Base-by-base conservation (phyloP, 1,284 basidiomycete species). In the Ustilago cynodontis region DNA sequence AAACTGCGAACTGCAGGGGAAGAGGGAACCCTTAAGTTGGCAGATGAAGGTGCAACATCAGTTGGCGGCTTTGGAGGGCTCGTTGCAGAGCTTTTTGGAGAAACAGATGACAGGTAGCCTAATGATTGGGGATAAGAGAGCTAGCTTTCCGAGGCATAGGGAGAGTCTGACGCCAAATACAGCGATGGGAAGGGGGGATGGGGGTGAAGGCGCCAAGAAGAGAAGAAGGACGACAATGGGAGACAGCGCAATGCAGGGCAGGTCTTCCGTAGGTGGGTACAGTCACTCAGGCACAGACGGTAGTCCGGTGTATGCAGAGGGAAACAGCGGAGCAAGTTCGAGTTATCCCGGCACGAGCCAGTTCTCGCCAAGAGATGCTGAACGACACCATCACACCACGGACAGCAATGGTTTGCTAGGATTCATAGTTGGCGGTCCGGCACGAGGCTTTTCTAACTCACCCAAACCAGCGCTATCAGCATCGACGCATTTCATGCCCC, bases 41-140 rank as follows among this genome's bases (percentile, higher is more conserved):
- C 70, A 72, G 60, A 72, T 64, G 70, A 26, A 59, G n/a, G 70
- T 72, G 2, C 70, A 72, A 28, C 59, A 72, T 57, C 70, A 72
- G 47, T 47, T 72, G 11, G 70, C 70, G 3, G 64, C 70, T 0
- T 35, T 72, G 26, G 70, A 72, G 31, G 70, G 70, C 2, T 55
- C 55, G 13, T 37, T 72, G 26, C 70, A 72, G 52, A 67, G 37
- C 33, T 66, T 72, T 22, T 5, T 72, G 6, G 64, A 72, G 29
- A 72, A 67, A 51, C 70, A 72, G 51, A 54, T 37, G 52, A 45
- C 39, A 22, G 26, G 18, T 4, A 24, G 33, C 20, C 5, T n/a
- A 0, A 13, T 18, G 22, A 16, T 18, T 3, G 24, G 24, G 1
- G 37, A 54, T 43, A 60, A 61, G 47, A 33, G 65, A 10, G 20